Evolutionary conservation across 805 yeast species (phyloP).

Genomic region (Dipodascus geniculatus): DNA sequence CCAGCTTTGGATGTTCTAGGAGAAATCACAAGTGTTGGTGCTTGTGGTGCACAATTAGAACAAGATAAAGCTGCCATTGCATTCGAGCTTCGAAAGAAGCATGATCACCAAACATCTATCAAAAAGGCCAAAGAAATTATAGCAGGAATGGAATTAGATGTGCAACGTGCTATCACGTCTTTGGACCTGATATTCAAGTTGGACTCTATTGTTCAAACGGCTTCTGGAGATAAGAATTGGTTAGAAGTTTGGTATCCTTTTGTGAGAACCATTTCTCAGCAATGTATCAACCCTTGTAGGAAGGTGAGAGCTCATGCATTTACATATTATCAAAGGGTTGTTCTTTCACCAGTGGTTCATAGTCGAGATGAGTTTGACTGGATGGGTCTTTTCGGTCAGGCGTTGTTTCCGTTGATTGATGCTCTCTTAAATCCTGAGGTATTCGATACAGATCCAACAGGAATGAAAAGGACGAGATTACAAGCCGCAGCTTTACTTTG

Average conservation of each 20-base stretch:
- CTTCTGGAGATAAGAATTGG: constrained; percentile 9
- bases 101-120: not conserved
- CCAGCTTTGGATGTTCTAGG: constrained; percentile 16
- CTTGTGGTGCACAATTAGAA: constrained; percentile 9
- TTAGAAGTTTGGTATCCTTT: constrained; percentile 40
- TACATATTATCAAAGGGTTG: constrained; percentile 40
- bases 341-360: constrained; percentile 31
- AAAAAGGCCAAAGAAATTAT: constrained; percentile 21
- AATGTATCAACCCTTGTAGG: constrained; percentile 79
- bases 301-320: constrained; percentile 62
- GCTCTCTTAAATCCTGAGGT: constrained; percentile 58
- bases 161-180: constrained; percentile 3
- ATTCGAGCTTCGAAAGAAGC: not conserved
- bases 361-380: constrained; percentile 16
- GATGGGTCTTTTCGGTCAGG: constrained; percentile 49
- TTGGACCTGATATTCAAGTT: constrained; percentile 3
- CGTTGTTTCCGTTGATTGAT: constrained; percentile 60
- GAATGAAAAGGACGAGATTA: constrained; percentile 53
- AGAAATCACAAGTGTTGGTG: constrained; percentile 17
- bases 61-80: constrained; percentile 1
- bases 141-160: constrained; percentile 8
- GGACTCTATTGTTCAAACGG: constrained; percentile 1
- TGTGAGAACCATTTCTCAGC: constrained; percentile 76
- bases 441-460: constrained; percentile 44
- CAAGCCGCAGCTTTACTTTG: constrained; percentile 59